Base-by-base conservation (phyloP, 139 green algal genomes). In the Ulvella scutata region DNA sequence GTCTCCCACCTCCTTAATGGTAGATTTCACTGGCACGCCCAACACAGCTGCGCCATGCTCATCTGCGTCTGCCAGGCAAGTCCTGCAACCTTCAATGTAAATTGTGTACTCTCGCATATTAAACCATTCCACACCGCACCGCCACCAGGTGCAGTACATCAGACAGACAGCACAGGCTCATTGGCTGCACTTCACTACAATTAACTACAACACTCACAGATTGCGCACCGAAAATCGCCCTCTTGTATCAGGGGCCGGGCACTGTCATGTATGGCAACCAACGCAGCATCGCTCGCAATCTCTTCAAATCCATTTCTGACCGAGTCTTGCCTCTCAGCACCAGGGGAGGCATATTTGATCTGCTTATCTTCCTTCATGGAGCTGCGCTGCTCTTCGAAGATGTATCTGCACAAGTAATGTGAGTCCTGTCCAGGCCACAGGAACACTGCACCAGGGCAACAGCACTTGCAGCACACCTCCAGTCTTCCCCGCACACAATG, bases 221-320 rank as follows among this genome's bases (percentile, higher is more conserved):
- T n/a, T n/a, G n/a, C n/a, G n/a, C 88, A 90, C 4, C 20, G 7
- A 0, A 38, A 21, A 3, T 84, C 83, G 62, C 98, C 91, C 6
- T 81, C 80, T 4, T 84, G 10, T 0, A 97, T 75, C 13, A 98
- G 79, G 6, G 94, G 94, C 23, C 94, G 84, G 3, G 94, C 94
- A 9, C 92, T 97, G 82, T 99, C 94, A 80, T 99, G 94, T 10
- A 99, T 85, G 4, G 90, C 90, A 3, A 97, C 91, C 2, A 99
- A 83, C n/a, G 78, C 37, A 2, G 89, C 80, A 0, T 34, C 73
- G 21, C 60, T 3, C 1, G 37, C 44, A 21, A 85, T 73, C 76
- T 75, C 75, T 74, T 87, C 77, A 33, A 95, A 81, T 6, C 94
- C 95, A 62, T 94, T 97, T 77, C 76, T 92, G 0, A 98, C 92